Conservation (phyloP, 2,329 filamentous ascomycete genomes). For the Clonostachys chloroleuca region DNA sequence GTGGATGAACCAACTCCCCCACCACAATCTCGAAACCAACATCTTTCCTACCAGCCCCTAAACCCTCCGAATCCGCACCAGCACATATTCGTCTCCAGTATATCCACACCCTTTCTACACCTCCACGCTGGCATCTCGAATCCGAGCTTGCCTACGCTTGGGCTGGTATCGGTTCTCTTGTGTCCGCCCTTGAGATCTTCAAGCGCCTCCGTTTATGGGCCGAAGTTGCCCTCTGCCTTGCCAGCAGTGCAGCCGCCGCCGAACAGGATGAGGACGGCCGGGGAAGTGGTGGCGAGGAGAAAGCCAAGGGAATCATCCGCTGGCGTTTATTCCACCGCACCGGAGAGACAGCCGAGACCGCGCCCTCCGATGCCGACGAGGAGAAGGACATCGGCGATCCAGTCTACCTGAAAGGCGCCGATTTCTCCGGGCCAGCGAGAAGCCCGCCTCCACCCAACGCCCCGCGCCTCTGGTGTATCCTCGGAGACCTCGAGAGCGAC, state of each 20-base stretch:
- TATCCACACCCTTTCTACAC: slow-evolving; percentile 77
- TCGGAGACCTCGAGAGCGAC: slow-evolving; percentile 82
- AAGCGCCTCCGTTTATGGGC: slow-evolving; percentile 91
- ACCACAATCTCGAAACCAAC: slow-evolving; percentile 44
- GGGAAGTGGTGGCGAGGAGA: slow-evolving; percentile 64
- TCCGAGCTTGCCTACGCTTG: slow-evolving; percentile 91
- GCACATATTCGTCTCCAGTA: slow-evolving; percentile 74
- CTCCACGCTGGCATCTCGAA: slow-evolving; percentile 90
- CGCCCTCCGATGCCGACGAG: slow-evolving; percentile 37
- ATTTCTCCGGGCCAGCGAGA: slow-evolving; percentile 57
- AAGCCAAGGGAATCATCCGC: slow-evolving; percentile 72
- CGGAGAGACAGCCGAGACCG: slow-evolving; percentile 15
- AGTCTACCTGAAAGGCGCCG: slow-evolving; percentile 47
- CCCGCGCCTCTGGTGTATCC: slow-evolving; percentile 84
- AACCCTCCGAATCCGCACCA: slow-evolving; percentile 72
- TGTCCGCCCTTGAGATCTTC: slow-evolving; percentile 93
- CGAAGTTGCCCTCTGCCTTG: slow-evolving; percentile 87
- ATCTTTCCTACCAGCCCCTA: slow-evolving; percentile 76
- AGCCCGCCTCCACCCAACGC: slow-evolving; percentile 75
- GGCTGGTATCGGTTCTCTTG: slow-evolving; percentile 80
- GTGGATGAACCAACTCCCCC: slow-evolving; percentile 19
- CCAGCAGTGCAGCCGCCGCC: slow-evolving; percentile 48
- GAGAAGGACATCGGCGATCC: slow-evolving; percentile 45
- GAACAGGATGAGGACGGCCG: slow-evolving; percentile 54
- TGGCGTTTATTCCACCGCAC: slow-evolving; percentile 73